phyloP scores from a whole-genome alignment of 768 basidiomycete genomes.

The Mycena latifolia region DNA sequence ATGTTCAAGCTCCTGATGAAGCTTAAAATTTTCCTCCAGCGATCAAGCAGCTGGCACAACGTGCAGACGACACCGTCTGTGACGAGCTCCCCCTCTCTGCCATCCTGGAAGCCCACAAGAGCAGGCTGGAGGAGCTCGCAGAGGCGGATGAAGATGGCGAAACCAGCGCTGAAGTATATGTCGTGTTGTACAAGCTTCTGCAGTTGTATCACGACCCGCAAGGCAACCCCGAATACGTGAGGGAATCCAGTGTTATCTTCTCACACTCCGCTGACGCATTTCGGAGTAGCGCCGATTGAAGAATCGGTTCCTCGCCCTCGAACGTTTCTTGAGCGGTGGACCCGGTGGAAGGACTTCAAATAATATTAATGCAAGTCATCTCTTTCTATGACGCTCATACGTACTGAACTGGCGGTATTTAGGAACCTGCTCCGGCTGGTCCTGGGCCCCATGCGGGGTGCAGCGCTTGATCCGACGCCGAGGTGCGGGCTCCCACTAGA shows the following conservation, averaged over 20 bases:
- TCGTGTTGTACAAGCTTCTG: constrained; percentile 3
- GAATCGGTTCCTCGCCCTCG: constrained; percentile 3
- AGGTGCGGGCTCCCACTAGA: too few relatives aligned
- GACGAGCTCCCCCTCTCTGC: constrained; percentile 3
- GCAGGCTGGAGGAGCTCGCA: not conserved
- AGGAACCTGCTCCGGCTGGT: not conserved
- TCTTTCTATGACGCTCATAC: too few relatives aligned
- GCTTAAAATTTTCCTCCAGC: not conserved
- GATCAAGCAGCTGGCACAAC: constrained; percentile 7
- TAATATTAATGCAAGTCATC: too few relatives aligned
- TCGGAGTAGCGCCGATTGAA: not conserved
- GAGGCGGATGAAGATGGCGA: not conserved
- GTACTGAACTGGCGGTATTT: not conserved
- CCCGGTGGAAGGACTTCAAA: not conserved
- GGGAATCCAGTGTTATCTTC: too few relatives aligned
- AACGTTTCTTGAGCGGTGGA: not conserved
- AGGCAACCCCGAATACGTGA: too few relatives aligned
- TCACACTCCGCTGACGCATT: not conserved
- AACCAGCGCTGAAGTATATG: not conserved
- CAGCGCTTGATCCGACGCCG: too few relatives aligned
- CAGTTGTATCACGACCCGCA: not conserved
- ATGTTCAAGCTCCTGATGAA: not conserved
- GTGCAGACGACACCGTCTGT: constrained; percentile 9
- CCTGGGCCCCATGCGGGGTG: too few relatives aligned
- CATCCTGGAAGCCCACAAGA: constrained; percentile 1